phyloP scores from a whole-genome alignment of 495 filamentous ascomycete species.

The Daldinia loculata region DNA sequence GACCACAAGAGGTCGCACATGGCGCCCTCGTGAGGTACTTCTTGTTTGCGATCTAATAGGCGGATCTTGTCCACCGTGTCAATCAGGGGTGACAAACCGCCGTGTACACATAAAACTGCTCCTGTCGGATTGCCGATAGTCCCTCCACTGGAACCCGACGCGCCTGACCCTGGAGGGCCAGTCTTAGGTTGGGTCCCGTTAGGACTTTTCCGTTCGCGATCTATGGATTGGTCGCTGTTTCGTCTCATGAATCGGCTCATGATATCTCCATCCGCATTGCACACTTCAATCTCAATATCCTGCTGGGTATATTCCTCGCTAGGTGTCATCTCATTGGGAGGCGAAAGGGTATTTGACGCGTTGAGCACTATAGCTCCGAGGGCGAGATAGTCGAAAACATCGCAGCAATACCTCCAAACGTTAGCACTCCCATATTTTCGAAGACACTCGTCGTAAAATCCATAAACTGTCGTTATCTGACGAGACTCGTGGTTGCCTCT shows the following conservation, averaged over 20 bases:
- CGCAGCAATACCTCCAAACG: constrained; percentile 98
- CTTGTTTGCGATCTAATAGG: constrained; percentile 93
- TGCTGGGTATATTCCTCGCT: constrained; percentile 60
- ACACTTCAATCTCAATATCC: constrained; percentile 91
- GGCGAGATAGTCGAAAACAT: constrained; percentile 97
- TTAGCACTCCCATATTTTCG: constrained; percentile 98
- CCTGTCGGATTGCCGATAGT: constrained; percentile 73
- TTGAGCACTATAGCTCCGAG: constrained; percentile 94
- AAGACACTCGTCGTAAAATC: constrained; percentile 98
- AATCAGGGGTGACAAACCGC: constrained; percentile 88
- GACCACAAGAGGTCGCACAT: constrained; percentile 99
- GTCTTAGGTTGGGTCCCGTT: constrained; percentile 59
- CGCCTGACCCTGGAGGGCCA: constrained; percentile 82
- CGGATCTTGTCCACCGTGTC: constrained; percentile 97
- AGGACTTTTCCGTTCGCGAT: constrained; percentile 47
- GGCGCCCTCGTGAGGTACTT: constrained; percentile 97
- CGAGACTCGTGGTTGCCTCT: constrained; percentile 97
- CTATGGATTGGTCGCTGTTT: constrained; percentile 21
- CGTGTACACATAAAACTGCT: constrained; percentile 94
- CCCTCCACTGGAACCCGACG: constrained; percentile 70
- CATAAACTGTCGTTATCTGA: constrained; percentile 97
- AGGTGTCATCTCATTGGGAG: constrained; percentile 57
- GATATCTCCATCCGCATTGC: constrained; percentile 81
- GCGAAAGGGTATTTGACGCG: constrained; percentile 75
- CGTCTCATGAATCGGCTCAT: constrained; percentile 67